Percentiles rank a stretch among this genome's conserved stretches.
Conservation (phyloP, 768 basidiomycete genomes). For the Boletus rufocinnamomeus region DNA sequence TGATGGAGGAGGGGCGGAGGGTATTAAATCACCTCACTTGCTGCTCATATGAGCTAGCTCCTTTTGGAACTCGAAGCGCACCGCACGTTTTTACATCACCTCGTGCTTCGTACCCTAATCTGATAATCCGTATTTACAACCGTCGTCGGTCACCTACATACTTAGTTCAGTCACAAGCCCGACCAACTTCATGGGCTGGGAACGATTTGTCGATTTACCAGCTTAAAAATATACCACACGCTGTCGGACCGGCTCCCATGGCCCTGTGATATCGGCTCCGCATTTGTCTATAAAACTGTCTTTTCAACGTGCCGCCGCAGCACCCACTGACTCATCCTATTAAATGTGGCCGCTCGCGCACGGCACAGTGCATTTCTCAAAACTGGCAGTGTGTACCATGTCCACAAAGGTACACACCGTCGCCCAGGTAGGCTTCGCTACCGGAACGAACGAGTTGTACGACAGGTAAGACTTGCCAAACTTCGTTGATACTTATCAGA, state of each 20-base stretch:
- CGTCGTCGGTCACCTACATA: too few relatives aligned
- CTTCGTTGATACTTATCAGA: not conserved
- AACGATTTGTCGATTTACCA: too few relatives aligned
- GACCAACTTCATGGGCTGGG: not conserved
- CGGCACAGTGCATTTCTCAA: not conserved
- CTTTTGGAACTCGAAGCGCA: not conserved
- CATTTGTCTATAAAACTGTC: not conserved
- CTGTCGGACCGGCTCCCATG: not conserved
- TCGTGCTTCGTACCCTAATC: too few relatives aligned
- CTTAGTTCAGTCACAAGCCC: not conserved
- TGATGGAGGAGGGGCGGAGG: not conserved
- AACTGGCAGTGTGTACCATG: slow-evolving; percentile 27
- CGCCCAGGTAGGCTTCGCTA: slow-evolving; percentile 73
- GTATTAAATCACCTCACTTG: not conserved
- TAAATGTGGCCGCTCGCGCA: slow-evolving; percentile 1
- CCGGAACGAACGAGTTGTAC: slow-evolving; percentile 83
- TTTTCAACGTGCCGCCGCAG: not conserved
- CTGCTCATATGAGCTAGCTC: not conserved
- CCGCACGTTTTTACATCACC: not conserved
- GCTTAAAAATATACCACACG: not conserved
- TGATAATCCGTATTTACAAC: too few relatives aligned
- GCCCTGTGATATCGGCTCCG: slow-evolving; percentile 5
- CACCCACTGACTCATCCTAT: not conserved
- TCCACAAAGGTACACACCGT: slow-evolving; percentile 53
- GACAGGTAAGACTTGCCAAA: slow-evolving; percentile 35